Conservation (phyloP, 1,139 yeast genomes). For the Candida sp. region DNA sequence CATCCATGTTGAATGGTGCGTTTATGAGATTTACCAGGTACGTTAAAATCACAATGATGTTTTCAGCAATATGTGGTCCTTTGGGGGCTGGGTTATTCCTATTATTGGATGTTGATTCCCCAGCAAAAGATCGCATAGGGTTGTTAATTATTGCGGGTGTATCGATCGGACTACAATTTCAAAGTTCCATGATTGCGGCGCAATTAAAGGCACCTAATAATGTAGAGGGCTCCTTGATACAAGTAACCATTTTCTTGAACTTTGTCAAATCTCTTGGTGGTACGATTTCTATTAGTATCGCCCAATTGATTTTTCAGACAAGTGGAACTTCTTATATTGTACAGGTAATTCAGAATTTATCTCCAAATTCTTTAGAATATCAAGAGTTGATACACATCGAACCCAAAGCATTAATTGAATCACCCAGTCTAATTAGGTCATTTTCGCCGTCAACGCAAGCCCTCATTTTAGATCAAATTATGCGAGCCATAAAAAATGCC, state of each 20-base stretch:
- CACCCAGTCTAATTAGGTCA: conserved; percentile 24
- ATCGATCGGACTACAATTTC: conserved; percentile 53
- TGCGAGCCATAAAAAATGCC: conserved; percentile 37
- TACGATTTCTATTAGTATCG: conserved; percentile 43
- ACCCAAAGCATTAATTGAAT: conserved; percentile 19
- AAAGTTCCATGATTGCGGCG: conserved; percentile 46
- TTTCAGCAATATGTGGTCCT: conserved; percentile 41
- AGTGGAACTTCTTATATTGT: conserved; percentile 21
- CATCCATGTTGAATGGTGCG: conserved; percentile 46
- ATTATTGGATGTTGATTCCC: conserved; percentile 34
- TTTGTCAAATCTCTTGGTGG: conserved; percentile 49
- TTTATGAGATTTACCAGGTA: conserved; percentile 42
- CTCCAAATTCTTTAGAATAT: conserved; percentile 13
- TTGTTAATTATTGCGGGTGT: conserved; percentile 51
- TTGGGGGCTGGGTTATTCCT: conserved; percentile 53
- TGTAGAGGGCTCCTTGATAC: conserved; percentile 46
- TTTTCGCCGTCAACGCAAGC: conserved; percentile 21
- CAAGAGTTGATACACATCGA: conserved; percentile 14
- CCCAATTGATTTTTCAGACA: conserved; percentile 43
- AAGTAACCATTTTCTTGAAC: conserved; percentile 47
- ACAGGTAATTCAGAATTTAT: conserved; percentile 11
- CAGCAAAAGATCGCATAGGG: conserved; percentile 45
- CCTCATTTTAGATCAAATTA: conserved; percentile 24
- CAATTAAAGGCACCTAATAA: conserved; percentile 55
- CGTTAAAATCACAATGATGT: conserved; percentile 45